phyloP scores from a whole-genome alignment of 1,139 yeast species.

The Saccharomycopsis hybrid region DNA sequence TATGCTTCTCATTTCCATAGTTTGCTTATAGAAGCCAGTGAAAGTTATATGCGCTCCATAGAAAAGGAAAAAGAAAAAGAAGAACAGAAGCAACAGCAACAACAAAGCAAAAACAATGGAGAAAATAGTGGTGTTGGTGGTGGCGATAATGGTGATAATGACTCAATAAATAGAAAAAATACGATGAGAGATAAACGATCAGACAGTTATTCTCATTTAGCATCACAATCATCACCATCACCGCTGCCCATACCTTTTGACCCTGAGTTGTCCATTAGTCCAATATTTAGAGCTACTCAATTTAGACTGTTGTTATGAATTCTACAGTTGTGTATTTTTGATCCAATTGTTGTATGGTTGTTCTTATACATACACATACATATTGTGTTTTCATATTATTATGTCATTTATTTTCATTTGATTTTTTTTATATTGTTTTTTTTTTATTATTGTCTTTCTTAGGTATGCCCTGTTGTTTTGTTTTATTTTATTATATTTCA shows the following conservation, averaged over 20 bases:
- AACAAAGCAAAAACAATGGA: background rate
- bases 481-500: too few relatives aligned
- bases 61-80: background rate
- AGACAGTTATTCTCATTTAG: too few relatives aligned
- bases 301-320: slow-evolving; percentile 9
- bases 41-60: background rate
- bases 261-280: slow-evolving; percentile 13
- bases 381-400: too few relatives aligned
- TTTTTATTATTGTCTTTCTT: too few relatives aligned
- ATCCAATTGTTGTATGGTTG: too few relatives aligned
- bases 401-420: too few relatives aligned
- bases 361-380: too few relatives aligned
- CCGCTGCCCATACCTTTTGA: background rate
- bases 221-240: background rate
- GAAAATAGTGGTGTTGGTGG: background rate
- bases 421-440: too few relatives aligned
- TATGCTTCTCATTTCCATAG: slow-evolving; percentile 2
- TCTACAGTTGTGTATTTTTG: too few relatives aligned
- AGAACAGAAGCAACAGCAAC: background rate
- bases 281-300: slow-evolving; percentile 12
- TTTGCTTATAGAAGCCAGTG: background rate
- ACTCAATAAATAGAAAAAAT: background rate
- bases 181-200: too few relatives aligned
- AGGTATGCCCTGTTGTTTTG: too few relatives aligned
- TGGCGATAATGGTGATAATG: background rate